Evolutionary conservation across 345 rosid genomes (phyloP).

Genomic region (Cardamine chenopodiifolia): DNA sequence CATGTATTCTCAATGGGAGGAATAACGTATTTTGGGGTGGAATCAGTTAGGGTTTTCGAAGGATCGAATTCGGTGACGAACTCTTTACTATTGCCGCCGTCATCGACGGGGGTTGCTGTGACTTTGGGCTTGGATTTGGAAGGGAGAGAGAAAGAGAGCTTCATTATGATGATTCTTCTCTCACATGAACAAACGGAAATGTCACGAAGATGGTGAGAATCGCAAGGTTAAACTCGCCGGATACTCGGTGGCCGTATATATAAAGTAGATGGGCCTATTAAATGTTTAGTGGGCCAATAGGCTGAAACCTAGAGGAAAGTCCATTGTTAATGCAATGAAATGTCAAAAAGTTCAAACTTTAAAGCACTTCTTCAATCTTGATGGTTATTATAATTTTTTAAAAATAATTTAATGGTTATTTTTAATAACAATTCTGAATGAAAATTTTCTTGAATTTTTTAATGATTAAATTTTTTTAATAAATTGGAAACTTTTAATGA

Average conservation of each 20-base stretch:
- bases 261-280: not conserved
- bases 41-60: conserved; percentile 46
- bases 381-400: not conserved
- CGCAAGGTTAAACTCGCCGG: conserved; percentile 7
- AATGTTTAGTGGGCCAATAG: not conserved
- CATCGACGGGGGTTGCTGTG: conserved; percentile 28
- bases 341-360: not conserved
- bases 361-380: not conserved
- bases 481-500: too few species aligned
- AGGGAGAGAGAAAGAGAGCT: conserved; percentile 63
- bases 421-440: too few species aligned
- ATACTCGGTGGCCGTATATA: not conserved
- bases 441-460: too few species aligned
- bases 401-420: too few species aligned
- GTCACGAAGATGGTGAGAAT: conserved; percentile 13
- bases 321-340: not conserved
- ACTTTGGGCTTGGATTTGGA: conserved; percentile 49
- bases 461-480: too few species aligned
- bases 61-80: conserved; percentile 68
- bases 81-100: conserved; percentile 32
- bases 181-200: not conserved
- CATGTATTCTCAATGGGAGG: conserved; percentile 63
- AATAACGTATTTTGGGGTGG: conserved; percentile 45
- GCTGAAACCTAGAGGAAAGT: not conserved
- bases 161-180: conserved; percentile 41